Conservation (phyloP, 2,329 filamentous ascomycete genomes). For the Pseudogymnoascus sp. region DNA sequence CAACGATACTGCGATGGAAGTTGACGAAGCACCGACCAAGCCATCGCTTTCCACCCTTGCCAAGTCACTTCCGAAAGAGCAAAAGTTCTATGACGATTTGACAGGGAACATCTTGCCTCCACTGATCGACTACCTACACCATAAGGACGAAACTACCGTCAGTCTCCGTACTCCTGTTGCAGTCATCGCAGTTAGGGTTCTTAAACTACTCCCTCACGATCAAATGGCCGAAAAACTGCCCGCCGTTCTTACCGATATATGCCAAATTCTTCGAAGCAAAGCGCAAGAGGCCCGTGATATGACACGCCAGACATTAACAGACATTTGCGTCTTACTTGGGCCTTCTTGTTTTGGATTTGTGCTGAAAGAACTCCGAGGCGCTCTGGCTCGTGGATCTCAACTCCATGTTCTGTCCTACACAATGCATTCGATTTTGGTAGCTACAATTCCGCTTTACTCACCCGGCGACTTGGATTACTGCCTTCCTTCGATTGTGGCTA, state of each 20-base stretch:
- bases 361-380: slow-evolving; percentile 80
- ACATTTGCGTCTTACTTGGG: slow-evolving; percentile 75
- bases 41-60: slow-evolving; percentile 42
- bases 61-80: slow-evolving; percentile 56
- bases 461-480: slow-evolving; percentile 89
- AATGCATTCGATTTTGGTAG: slow-evolving; percentile 81
- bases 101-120: slow-evolving; percentile 69
- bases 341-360: slow-evolving; percentile 83
- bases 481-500: slow-evolving; percentile 64
- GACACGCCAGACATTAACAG: slow-evolving; percentile 77
- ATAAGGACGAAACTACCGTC: slow-evolving; percentile 91
- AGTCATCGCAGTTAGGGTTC: slow-evolving; percentile 78
- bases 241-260: slow-evolving; percentile 81
- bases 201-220: slow-evolving; percentile 69
- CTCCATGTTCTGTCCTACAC: slow-evolving; percentile 93
- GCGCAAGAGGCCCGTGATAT: slow-evolving; percentile 84
- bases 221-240: slow-evolving; percentile 70
- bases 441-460: slow-evolving; percentile 62
- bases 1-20: slow-evolving; percentile 33
- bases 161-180: slow-evolving; percentile 87
- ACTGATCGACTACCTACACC: slow-evolving; percentile 76
- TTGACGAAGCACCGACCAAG: slow-evolving; percentile 30
- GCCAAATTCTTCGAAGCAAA: slow-evolving; percentile 84
- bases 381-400: slow-evolving; percentile 80
- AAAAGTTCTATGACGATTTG: slow-evolving; percentile 66